Evolutionary conservation across 2,329 filamentous ascomycete species (phyloP).

Genomic region (Lomentospora prolificans): DNA sequence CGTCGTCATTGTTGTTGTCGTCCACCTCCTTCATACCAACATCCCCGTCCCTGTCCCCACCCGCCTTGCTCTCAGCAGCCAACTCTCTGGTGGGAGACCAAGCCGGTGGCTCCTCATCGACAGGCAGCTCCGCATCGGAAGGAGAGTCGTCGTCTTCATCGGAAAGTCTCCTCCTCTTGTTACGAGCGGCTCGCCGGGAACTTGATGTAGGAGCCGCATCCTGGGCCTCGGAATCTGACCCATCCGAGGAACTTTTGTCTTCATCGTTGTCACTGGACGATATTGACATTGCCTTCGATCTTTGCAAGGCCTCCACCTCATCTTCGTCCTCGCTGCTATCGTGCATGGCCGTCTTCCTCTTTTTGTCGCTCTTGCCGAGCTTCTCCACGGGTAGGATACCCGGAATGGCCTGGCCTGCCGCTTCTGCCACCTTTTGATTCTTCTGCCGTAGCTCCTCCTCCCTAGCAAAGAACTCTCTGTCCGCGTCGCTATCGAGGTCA

Average conservation of each 20-base stretch:
- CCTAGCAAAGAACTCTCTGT: constrained; percentile 62
- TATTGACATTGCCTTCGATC: constrained; percentile 19
- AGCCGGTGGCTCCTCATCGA: constrained; percentile 17
- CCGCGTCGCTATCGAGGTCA: constrained; percentile 70
- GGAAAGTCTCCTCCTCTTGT: constrained; percentile 27
- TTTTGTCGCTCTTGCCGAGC: constrained; percentile 22
- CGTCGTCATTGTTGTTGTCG: constrained; percentile 27
- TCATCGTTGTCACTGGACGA: neutral
- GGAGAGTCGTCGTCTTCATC: constrained; percentile 18
- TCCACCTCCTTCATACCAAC: constrained; percentile 14
- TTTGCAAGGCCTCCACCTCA: constrained; percentile 17
- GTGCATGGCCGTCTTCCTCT: constrained; percentile 20
- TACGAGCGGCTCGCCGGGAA: constrained; percentile 16
- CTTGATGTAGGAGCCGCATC: constrained; percentile 22
- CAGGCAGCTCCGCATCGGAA: constrained; percentile 13
- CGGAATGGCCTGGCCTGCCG: constrained; percentile 11
- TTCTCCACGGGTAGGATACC: constrained; percentile 45
- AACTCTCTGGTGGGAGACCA: constrained; percentile 16
- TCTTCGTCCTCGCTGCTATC: constrained; percentile 20
- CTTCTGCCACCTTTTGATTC: constrained; percentile 11
- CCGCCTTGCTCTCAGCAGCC: neutral
- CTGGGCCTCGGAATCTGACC: constrained; percentile 18
- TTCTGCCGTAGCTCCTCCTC: constrained; percentile 46
- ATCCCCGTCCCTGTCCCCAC: constrained; percentile 12
- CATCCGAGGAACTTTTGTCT: neutral